phyloP scores from a whole-genome alignment of 1,284 basidiomycete genomes.

The Meira miltonrushii region DNA sequence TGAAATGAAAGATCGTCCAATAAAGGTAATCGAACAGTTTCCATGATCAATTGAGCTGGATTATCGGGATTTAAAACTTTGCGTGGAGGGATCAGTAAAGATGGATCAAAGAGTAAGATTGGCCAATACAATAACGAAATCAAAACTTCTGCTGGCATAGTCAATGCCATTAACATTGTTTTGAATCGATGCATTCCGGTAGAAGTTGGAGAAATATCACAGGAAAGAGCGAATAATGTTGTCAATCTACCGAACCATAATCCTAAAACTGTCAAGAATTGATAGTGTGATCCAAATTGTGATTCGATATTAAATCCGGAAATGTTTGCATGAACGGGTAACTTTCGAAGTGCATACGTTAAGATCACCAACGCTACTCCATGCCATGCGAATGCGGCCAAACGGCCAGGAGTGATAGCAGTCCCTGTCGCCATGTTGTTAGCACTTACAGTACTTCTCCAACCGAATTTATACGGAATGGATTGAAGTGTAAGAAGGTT shows the following conservation, averaged over 20 bases:
- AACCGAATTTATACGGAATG: no score
- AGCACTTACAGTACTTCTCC: no score
- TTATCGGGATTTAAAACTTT: constrained; percentile 25
- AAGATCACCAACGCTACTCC: neutral
- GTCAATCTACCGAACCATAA: constrained; percentile 4
- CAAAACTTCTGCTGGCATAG: constrained; percentile 29
- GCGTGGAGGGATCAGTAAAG: constrained; percentile 27
- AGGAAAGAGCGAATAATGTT: neutral
- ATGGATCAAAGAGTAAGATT: constrained; percentile 23
- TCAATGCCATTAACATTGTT: constrained; percentile 14
- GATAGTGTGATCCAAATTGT: constrained; percentile 12
- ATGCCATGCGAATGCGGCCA: neutral
- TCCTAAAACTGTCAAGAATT: constrained; percentile 13
- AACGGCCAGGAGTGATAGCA: no score
- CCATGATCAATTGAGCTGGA: constrained; percentile 28
- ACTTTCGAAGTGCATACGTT: neutral
- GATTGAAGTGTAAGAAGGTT: no score
- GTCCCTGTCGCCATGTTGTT: no score
- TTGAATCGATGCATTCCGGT: constrained; percentile 6
- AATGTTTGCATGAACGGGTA: neutral
- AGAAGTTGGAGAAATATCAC: neutral
- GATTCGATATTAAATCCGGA: constrained; percentile 3
- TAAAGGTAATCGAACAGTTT: constrained; percentile 26
- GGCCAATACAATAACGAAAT: constrained; percentile 40
- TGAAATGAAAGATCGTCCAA: constrained; percentile 32